These are phyloP conservation scores for Ustilago bromivora DNA, from an alignment of 1,284 basidiomycete genomes.

Conservation along the genomic window DNA sequence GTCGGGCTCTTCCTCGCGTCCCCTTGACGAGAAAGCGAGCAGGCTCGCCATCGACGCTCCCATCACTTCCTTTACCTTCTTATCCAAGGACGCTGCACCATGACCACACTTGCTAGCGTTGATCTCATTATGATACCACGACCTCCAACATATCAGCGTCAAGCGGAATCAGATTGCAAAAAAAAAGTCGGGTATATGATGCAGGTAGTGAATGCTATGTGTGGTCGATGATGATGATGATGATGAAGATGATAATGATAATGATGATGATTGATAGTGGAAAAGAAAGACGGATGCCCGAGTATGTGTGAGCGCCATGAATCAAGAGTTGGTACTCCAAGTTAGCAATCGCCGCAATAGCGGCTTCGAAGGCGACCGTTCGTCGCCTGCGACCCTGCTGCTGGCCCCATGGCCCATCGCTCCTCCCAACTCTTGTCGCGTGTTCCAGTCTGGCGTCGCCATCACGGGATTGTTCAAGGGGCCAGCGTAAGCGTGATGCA, in stretches of 20 bases:
- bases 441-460: conserved; percentile 1
- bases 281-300: neutral
- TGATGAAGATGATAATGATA: neutral
- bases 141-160: neutral
- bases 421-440: neutral
- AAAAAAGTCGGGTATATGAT: conserved; percentile 6
- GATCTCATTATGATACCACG: too few species aligned
- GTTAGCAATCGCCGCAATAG: conserved; percentile 37
- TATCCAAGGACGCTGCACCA: neutral
- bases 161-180: neutral
- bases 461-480: neutral
- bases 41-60: conserved; percentile 1
- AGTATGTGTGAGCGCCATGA: conserved; percentile 4
- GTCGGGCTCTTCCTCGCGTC: neutral
- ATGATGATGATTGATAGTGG: neutral
- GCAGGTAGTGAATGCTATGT: neutral
- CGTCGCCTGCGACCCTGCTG: conserved; percentile 11
- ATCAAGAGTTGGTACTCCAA: conserved; percentile 22
- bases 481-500: neutral
- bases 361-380: conserved; percentile 25
- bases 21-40: too few species aligned
- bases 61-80: conserved; percentile 1
- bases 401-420: conserved; percentile 14
- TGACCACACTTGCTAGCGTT: neutral
- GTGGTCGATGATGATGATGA: too few species aligned